A percentile compares a stretch with the other conserved stretches of the same genome.
Evolutionary conservation across 2,329 filamentous ascomycete genomes (phyloP).

Genomic region (Apiospora hydei): DNA sequence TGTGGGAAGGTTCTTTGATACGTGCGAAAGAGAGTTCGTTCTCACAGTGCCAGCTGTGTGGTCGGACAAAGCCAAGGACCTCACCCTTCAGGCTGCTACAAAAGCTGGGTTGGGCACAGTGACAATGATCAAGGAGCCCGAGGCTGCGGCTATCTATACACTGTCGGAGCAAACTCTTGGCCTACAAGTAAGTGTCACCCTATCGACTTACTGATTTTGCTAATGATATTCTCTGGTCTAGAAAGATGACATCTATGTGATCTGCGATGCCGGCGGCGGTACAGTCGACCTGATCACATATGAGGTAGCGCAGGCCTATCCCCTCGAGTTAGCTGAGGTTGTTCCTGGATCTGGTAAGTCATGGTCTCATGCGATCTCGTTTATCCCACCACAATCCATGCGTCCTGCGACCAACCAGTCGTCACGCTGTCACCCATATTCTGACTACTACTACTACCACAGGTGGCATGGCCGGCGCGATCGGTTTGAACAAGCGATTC

Average conservation of each 20-base stretch:
- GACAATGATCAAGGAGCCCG: neutral
- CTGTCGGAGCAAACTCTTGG: neutral
- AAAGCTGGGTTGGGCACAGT: neutral
- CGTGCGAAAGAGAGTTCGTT: conserved; percentile 21
- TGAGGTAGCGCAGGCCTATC: neutral
- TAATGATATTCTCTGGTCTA: too few species aligned
- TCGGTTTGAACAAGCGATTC: conserved; percentile 3
- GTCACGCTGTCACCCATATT: too few species aligned
- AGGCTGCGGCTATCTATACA: neutral
- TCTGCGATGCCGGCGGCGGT: conserved; percentile 21
- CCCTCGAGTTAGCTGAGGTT: neutral
- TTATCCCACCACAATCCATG: too few species aligned
- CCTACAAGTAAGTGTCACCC: rapidly evolving
- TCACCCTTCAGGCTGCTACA: neutral
- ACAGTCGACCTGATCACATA: conserved; percentile 20
- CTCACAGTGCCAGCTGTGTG: conserved; percentile 26
- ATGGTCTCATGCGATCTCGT: too few species aligned
- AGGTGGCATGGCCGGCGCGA: conserved; percentile 15
- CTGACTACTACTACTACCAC: too few species aligned
- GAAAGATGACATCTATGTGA: neutral
- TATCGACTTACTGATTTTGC: rapidly evolving
- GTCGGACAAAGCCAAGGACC: conserved; percentile 26
- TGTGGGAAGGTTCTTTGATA: conserved; percentile 24
- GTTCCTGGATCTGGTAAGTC: conserved; percentile 13
- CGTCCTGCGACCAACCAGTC: too few species aligned